A percentile compares a stretch with the other conserved stretches of the same genome.
These are phyloP conservation scores for Trichosporon coremiiforme DNA, from an alignment of 1,284 basidiomycete species.

Conservation along the genomic window DNA sequence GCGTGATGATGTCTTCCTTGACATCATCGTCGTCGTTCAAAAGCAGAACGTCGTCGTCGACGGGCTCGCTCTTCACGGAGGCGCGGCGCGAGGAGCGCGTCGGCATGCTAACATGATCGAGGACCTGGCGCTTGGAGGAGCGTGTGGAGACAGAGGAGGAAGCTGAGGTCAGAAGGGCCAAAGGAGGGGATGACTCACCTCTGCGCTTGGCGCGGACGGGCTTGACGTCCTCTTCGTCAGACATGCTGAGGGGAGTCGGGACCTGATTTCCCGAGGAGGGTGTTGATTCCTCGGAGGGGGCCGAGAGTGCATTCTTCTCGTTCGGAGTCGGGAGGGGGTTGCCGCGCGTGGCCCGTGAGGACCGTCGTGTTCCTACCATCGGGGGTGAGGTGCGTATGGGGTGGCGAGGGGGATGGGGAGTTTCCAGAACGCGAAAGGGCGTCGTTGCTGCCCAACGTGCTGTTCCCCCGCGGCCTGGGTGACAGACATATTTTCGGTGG, in stretches of 20 bases:
- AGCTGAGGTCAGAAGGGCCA: background rate
- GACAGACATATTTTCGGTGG: conserved; percentile 18
- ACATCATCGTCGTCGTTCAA: conserved; percentile 24
- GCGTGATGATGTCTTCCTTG: conserved; percentile 23
- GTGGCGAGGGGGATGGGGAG: background rate
- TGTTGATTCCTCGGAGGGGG: background rate
- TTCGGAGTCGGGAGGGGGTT: conserved; percentile 8
- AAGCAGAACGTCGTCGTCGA: conserved; percentile 18
- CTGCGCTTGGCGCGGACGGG: conserved; percentile 8
- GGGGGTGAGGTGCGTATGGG: background rate
- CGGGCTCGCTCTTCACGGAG: conserved; percentile 22
- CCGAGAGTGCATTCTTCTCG: conserved; percentile 1
- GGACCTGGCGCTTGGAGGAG: background rate
- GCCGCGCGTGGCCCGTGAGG: conserved; percentile 1
- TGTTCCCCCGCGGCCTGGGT: background rate
- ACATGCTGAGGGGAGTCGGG: background rate
- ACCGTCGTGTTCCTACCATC: conserved; percentile 12
- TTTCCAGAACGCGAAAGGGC: background rate
- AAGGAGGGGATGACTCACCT: conserved; percentile 9
- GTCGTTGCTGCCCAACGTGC: background rate
- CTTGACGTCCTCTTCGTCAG: conserved; percentile 8
- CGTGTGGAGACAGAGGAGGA: background rate
- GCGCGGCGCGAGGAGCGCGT: background rate
- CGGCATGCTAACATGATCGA: conserved; percentile 15
- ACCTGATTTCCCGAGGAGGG: background rate